Evolutionary conservation across 805 yeast genomes (phyloP).

Genomic region (Schwanniomyces occidentalis): DNA sequence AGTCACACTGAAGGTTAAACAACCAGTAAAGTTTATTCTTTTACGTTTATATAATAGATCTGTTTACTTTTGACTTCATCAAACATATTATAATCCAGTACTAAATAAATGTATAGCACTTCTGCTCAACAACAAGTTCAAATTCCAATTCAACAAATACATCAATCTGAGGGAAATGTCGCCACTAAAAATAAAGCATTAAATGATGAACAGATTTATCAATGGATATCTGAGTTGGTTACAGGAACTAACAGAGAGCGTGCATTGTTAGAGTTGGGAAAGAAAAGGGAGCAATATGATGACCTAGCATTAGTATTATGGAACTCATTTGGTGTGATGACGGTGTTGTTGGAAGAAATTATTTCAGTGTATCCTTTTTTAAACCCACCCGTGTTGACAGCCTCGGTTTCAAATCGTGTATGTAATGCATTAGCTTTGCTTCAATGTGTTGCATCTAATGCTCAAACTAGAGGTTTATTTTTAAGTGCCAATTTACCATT

Average conservation of each 20-base stretch:
- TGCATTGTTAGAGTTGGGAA: slow-evolving; percentile 88
- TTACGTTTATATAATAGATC: too few relatives aligned
- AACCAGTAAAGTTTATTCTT: too few relatives aligned
- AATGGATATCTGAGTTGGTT: slow-evolving; percentile 87
- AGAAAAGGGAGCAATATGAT: slow-evolving; percentile 91
- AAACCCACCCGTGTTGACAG: slow-evolving; percentile 82
- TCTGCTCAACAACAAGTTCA: slow-evolving; percentile 11
- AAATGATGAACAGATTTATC: slow-evolving; percentile 76
- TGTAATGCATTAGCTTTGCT: slow-evolving; percentile 93
- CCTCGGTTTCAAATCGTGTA: slow-evolving; percentile 87
- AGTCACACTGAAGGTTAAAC: too few relatives aligned
- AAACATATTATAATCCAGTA: too few relatives aligned
- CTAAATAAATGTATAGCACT: slow-evolving; percentile 13
- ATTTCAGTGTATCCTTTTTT: slow-evolving; percentile 86
- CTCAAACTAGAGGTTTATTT: slow-evolving; percentile 82
- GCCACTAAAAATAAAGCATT: slow-evolving; percentile 27
- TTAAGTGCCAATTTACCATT: slow-evolving; percentile 89
- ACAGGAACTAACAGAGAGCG: slow-evolving; percentile 91
- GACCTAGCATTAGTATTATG: slow-evolving; percentile 90
- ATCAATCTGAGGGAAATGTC: slow-evolving; percentile 5
- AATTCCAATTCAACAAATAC: background rate
- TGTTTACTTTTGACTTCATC: too few relatives aligned
- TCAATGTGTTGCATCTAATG: slow-evolving; percentile 96
- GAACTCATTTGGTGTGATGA: slow-evolving; percentile 97
- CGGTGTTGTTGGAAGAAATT: slow-evolving; percentile 85